Conservation (phyloP, 176 grass and related monocot species). For the Thinopyrum elongatum region DNA sequence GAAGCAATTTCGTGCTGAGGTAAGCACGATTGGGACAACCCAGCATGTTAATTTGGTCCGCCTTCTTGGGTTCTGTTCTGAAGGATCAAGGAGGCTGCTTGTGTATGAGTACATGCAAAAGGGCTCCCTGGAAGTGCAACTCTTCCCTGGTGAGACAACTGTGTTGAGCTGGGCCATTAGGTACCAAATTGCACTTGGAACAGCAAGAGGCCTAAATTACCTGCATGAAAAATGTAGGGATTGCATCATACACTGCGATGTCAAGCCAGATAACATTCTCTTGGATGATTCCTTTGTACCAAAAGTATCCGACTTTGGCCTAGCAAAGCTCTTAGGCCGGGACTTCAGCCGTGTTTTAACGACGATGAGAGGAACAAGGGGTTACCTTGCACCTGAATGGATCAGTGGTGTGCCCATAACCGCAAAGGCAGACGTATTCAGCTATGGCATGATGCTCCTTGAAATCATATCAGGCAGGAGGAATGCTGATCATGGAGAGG, state of each 20-base stretch:
- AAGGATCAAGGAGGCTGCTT: slow-evolving; percentile 54
- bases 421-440: slow-evolving; percentile 80
- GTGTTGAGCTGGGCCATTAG: slow-evolving; percentile 51
- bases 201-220: slow-evolving; percentile 71
- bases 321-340: slow-evolving; percentile 75
- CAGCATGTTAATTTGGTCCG: slow-evolving; percentile 87
- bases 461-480: slow-evolving; percentile 80
- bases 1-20: slow-evolving; percentile 94
- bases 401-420: slow-evolving; percentile 71
- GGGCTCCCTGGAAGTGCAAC: slow-evolving; percentile 65
- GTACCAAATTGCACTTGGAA: slow-evolving; percentile 77
- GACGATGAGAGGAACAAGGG: slow-evolving; percentile 84
- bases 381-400: slow-evolving; percentile 91
- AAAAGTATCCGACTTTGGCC: slow-evolving; percentile 82
- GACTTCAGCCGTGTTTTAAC: slow-evolving; percentile 88
- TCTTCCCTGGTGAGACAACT: slow-evolving; percentile 48
- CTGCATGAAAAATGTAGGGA: slow-evolving; percentile 81
- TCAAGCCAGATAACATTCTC: slow-evolving; percentile 93
- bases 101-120: slow-evolving; percentile 88
- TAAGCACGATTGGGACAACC: slow-evolving; percentile 77
- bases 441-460: slow-evolving; percentile 88
- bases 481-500: slow-evolving; percentile 49
- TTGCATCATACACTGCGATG: slow-evolving; percentile 90
- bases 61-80: slow-evolving; percentile 77
- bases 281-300: slow-evolving; percentile 67